phyloP scores from a whole-genome alignment of 345 rosid genomes.

The Syzygium jambos region DNA sequence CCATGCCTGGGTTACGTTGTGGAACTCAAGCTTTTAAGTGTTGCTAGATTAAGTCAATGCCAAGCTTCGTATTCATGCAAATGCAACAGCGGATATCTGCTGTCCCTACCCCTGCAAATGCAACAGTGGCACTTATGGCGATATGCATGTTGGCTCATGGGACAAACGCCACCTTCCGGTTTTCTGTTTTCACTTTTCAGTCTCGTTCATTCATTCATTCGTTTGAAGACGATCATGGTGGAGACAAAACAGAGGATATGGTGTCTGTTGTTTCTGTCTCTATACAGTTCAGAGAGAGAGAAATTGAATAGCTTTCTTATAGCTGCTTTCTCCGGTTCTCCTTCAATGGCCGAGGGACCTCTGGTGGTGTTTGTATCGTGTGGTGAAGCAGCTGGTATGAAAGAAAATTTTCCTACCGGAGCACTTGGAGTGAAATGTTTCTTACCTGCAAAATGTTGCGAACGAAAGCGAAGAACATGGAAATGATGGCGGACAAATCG shows the following conservation, averaged over 20 bases:
- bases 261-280: not conserved
- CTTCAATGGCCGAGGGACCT: not conserved
- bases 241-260: not conserved
- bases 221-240: not conserved
- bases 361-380: not conserved
- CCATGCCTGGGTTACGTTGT: not conserved
- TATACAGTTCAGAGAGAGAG: not conserved
- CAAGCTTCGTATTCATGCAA: not conserved
- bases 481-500: no score
- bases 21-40: not conserved
- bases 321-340: not conserved
- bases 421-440: no score
- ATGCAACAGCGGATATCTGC: not conserved
- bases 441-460: no score
- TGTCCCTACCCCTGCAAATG: not conserved
- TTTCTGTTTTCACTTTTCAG: not conserved
- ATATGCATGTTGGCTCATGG: not conserved
- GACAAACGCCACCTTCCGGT: not conserved
- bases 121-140: not conserved
- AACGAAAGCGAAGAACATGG: no score
- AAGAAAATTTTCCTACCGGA: no score
- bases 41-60: not conserved
- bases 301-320: not conserved
- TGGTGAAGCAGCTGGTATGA: no score
- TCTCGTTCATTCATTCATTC: not conserved